A percentile compares a stretch with the other conserved stretches of the same genome.
Evolutionary conservation across 441 rosid species (phyloP).

Genomic region (Populus hybrid): DNA sequence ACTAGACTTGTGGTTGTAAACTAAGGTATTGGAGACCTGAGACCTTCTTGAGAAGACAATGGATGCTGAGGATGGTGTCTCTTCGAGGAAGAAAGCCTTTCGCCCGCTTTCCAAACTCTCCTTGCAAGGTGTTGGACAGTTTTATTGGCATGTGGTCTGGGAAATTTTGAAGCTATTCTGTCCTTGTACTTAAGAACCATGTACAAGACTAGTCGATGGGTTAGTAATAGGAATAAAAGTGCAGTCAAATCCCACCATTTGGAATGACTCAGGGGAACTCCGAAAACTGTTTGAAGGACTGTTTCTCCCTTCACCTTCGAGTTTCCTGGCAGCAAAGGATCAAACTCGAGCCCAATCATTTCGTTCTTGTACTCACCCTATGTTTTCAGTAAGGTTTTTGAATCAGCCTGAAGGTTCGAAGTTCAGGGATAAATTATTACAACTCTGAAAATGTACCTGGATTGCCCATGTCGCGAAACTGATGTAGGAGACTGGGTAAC

Average conservation of each 20-base stretch:
- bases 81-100: conserved; percentile 23
- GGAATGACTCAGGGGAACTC: conserved; percentile 44
- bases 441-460: conserved; percentile 39
- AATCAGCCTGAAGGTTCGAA: background rate
- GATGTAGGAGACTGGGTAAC: conserved; percentile 69
- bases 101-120: conserved; percentile 1
- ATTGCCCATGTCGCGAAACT: conserved; percentile 68
- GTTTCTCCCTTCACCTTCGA: conserved; percentile 57
- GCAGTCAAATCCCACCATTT: conserved; percentile 77
- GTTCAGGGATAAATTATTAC: background rate
- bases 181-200: conserved; percentile 60
- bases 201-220: conserved; percentile 57
- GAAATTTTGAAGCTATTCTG: conserved; percentile 35
- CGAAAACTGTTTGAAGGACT: conserved; percentile 44
- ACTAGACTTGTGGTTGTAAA: background rate
- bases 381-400: background rate
- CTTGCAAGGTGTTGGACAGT: background rate
- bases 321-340: conserved; percentile 41
- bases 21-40: conserved; percentile 51
- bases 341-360: conserved; percentile 64
- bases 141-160: background rate
- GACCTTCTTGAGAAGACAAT: conserved; percentile 71
- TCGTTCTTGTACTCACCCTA: conserved; percentile 80
- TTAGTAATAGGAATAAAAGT: conserved; percentile 41
- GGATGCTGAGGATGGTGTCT: conserved; percentile 26